Evolutionary conservation across 176 grass and related monocot genomes (phyloP), one percentile per base, ranked within the genome.

Genomic region (Coix lacrymajobi): DNA sequence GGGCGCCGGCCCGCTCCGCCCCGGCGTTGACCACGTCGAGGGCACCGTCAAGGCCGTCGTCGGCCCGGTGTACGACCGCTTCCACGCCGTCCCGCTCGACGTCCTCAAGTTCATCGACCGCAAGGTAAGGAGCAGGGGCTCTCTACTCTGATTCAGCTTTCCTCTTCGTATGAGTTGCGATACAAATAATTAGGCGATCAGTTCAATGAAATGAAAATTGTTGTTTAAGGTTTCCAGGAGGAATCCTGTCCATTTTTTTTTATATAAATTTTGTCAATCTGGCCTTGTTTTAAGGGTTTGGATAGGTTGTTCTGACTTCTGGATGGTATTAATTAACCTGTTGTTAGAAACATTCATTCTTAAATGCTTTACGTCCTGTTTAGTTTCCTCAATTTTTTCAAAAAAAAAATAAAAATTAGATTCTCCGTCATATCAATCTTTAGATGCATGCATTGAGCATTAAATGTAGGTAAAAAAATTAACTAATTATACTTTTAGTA

Each of bases 31-130:
- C 85, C 80, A 86, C 60, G 90, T 97, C 24, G 94, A 97, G 88
- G 94, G 88, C 2, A 89, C 92, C 19, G 94, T 97, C 26, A 94
- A 87, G 90, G 89, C 85, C 65, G 94, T 94, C 56, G 94, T 97
- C 4, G 88, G 92, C 5, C 94, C 94, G 28, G 92, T 97, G 31
- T 94, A 94, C 77, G 85, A 94, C 41, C 90, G 81, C 22, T 97
- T 85, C 84, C 90, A 91, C n/a, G 85, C 33, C 51, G 83, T 91
- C 12, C 94, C 94, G 26, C 84, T 92, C 69, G 82, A 92, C 11
- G 73, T 92, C 20, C 94, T 97, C 80, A 91, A 90, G 74, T 92
- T 92, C 81, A 77, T 94, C 71, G 94, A 97, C 68, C 89, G 92
- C 88, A 97, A 94, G 94, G 94, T 97, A 41, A 12, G 8, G 8